Percentiles rank a stretch among this genome's conserved stretches.
These are phyloP conservation scores for Fusarium phyllophilum DNA, from an alignment of 2,329 filamentous ascomycete species.

Conservation along the genomic window DNA sequence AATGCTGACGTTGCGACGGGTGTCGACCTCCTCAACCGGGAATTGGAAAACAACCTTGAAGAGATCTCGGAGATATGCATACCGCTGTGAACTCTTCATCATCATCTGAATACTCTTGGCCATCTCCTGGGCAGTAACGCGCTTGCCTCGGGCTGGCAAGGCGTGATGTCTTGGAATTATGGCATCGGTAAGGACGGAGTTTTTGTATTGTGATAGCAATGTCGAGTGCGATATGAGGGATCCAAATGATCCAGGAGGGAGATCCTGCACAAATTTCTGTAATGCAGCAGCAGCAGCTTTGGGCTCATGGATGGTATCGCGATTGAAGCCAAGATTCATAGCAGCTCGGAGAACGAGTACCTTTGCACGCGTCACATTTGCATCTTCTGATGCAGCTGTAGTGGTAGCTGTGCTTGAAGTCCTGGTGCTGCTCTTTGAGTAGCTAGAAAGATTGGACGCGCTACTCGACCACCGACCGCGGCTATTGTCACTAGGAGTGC, in stretches of 20 bases:
- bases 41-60: slow-evolving; percentile 89
- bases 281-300: slow-evolving; percentile 65
- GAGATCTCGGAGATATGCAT: slow-evolving; percentile 82
- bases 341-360: slow-evolving; percentile 85
- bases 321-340: slow-evolving; percentile 82
- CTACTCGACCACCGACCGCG: slow-evolving; percentile 82
- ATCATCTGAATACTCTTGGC: slow-evolving; percentile 83
- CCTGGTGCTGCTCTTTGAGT: slow-evolving; percentile 75
- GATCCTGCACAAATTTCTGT: slow-evolving; percentile 78
- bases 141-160: slow-evolving; percentile 64
- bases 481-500: slow-evolving; percentile 69
- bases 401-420: slow-evolving; percentile 79
- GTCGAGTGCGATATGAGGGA: slow-evolving; percentile 74
- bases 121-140: slow-evolving; percentile 77
- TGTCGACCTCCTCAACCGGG: slow-evolving; percentile 79
- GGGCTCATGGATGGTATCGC: slow-evolving; percentile 60
- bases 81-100: slow-evolving; percentile 72
- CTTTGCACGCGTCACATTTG: slow-evolving; percentile 81
- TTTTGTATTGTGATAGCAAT: slow-evolving; percentile 82
- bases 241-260: slow-evolving; percentile 84
- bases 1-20: slow-evolving; percentile 72
- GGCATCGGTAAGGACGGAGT: slow-evolving; percentile 78
- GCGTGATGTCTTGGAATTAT: slow-evolving; percentile 56
- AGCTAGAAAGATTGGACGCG: slow-evolving; percentile 80
- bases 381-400: slow-evolving; percentile 74